These are phyloP conservation scores for Apiospora kogelbergensis DNA, from an alignment of 2,329 filamentous ascomycete species.

Conservation along the genomic window DNA sequence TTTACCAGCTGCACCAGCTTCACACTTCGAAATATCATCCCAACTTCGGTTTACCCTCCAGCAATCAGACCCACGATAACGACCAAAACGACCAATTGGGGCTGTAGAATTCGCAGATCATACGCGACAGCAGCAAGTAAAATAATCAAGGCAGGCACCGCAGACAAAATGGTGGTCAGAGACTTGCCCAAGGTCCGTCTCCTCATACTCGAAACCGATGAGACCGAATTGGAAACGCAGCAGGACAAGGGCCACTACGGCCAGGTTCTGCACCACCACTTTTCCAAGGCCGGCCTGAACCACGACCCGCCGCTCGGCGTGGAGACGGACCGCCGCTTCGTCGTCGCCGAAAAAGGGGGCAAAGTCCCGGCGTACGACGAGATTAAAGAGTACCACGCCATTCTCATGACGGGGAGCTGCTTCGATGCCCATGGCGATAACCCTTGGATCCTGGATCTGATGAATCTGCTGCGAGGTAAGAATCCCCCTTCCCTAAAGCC, in stretches of 20 bases:
- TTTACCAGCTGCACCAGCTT: neutral
- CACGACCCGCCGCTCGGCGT: conserved; percentile 55
- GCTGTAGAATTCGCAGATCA: neutral
- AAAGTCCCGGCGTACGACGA: conserved; percentile 47
- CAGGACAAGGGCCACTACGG: conserved; percentile 52
- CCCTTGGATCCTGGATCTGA: conserved; percentile 71
- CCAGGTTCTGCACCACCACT: conserved; percentile 51
- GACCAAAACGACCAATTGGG: neutral
- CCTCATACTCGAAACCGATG: conserved; percentile 60
- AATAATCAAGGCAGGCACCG: neutral
- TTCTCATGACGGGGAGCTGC: conserved; percentile 71
- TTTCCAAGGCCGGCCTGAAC: conserved; percentile 48
- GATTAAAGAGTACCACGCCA: conserved; percentile 65
- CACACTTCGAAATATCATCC: neutral
- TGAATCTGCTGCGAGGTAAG: conserved; percentile 52
- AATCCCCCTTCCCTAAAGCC: neutral
- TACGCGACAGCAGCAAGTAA: neutral
- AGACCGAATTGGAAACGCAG: conserved; percentile 51
- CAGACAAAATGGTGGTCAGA: neutral
- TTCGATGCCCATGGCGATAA: conserved; percentile 68
- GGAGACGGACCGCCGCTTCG: conserved; percentile 54
- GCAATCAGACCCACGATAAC: neutral
- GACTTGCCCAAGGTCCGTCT: conserved; percentile 27
- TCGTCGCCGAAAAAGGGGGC: conserved; percentile 50
- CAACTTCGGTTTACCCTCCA: neutral